phyloP scores from a whole-genome alignment of 2,329 filamentous ascomycete species.

The Lachnellula hyalina region DNA sequence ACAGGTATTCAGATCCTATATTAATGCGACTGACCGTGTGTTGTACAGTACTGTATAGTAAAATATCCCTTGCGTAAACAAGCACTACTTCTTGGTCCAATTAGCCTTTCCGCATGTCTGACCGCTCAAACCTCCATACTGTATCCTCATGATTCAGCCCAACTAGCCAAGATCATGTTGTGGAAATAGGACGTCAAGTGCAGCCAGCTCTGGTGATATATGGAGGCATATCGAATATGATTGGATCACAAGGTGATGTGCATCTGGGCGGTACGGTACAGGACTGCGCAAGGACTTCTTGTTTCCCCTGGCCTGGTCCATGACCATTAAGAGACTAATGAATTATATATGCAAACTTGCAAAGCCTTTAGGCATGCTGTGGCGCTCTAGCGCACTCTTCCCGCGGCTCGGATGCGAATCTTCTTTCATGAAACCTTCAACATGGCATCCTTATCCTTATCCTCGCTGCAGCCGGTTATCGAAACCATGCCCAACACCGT shows the following conservation, averaged over 20 bases:
- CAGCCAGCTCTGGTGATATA: slow-evolving; percentile 6
- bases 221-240: slow-evolving; percentile 5
- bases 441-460: slow-evolving; percentile 19
- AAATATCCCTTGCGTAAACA: background rate
- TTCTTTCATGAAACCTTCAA: slow-evolving; percentile 17
- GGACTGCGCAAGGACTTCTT: slow-evolving; percentile 12
- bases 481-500: slow-evolving; percentile 17
- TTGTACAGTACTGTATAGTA: slow-evolving; percentile 5
- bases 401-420: slow-evolving; percentile 12
- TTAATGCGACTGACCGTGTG: slow-evolving; percentile 12
- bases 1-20: background rate
- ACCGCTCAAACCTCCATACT: background rate
- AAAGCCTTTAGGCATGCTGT: slow-evolving; percentile 9
- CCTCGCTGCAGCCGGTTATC: slow-evolving; percentile 19
- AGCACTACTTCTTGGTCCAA: background rate
- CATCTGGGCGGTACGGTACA: slow-evolving; percentile 14
- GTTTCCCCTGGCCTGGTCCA: slow-evolving; percentile 6
- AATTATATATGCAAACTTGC: background rate
- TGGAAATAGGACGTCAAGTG: slow-evolving; percentile 1
- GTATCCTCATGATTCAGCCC: background rate
- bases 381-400: slow-evolving; percentile 6
- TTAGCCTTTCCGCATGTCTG: background rate
- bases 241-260: slow-evolving; percentile 18
- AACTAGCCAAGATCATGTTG: background rate
- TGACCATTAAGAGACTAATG: slow-evolving; percentile 2